phyloP scores from a whole-genome alignment of 1,139 yeast genomes.

The Suhomyces choctaworum region DNA sequence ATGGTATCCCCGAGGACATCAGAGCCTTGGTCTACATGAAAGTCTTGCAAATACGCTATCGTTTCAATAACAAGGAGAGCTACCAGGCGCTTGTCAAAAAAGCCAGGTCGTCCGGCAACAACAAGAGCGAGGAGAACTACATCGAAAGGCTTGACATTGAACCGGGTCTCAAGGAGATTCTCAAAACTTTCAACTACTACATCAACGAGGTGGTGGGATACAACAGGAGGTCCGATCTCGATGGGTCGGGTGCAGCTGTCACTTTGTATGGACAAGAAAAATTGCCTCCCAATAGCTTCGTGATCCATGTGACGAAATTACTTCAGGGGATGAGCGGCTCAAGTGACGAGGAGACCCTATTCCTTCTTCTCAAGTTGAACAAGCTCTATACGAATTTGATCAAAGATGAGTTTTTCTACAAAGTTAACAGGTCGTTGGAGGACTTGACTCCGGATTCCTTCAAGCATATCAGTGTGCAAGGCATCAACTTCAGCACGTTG shows the following conservation, averaged over 20 bases:
- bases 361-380: conserved; percentile 36
- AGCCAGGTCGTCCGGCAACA: conserved; percentile 21
- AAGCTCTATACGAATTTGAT: conserved; percentile 29
- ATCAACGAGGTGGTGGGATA: conserved; percentile 23
- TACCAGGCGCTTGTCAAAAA: conserved; percentile 34
- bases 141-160: conserved; percentile 25
- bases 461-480: conserved; percentile 40
- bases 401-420: conserved; percentile 42
- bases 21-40: conserved; percentile 37
- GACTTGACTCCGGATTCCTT: conserved; percentile 31
- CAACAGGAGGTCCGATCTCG: conserved; percentile 16
- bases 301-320: conserved; percentile 24
- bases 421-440: conserved; percentile 39
- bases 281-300: conserved; percentile 27
- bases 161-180: conserved; percentile 26
- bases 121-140: conserved; percentile 20
- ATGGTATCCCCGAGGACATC: conserved; percentile 36
- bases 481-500: conserved; percentile 32
- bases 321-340: conserved; percentile 25
- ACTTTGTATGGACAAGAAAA: conserved; percentile 12
- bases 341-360: conserved; percentile 33
- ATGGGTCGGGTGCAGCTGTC: conserved; percentile 13
- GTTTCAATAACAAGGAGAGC: conserved; percentile 32
- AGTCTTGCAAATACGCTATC: conserved; percentile 33
- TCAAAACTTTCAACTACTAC: conserved; percentile 38